Percentiles rank a stretch among this genome's conserved stretches.
phyloP scores from a whole-genome alignment of 179 eudicot genomes.

The Carnegiea gigantea region DNA sequence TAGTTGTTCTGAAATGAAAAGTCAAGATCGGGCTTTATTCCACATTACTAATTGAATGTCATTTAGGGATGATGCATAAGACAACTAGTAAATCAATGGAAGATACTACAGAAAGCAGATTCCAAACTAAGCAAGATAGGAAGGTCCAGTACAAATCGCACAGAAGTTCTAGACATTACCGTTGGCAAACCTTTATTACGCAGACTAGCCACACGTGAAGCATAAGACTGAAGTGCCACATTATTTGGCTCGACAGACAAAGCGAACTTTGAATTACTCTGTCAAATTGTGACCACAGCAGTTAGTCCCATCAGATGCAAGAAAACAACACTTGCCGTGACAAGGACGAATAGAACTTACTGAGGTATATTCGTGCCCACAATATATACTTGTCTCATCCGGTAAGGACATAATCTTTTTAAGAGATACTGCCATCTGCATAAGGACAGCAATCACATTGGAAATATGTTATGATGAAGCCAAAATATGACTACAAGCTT shows the following conservation, averaged over 20 bases:
- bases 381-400: conserved; percentile 77
- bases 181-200: conserved; percentile 75
- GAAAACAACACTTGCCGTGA: not conserved
- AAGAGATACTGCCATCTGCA: conserved; percentile 79
- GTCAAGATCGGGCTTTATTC: not conserved
- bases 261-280: conserved; percentile 94
- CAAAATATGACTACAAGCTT: not conserved
- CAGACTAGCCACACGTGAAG: conserved; percentile 56
- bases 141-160: too few relatives aligned
- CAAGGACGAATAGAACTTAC: conserved; percentile 36
- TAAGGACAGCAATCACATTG: conserved; percentile 8
- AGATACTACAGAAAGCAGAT: not conserved
- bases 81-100: not conserved
- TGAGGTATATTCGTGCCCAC: conserved; percentile 93
- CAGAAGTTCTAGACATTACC: conserved; percentile 43
- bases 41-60: not conserved
- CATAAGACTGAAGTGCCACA: conserved; percentile 64
- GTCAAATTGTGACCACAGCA: conserved; percentile 28
- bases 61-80: not conserved
- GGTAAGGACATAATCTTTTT: conserved; percentile 67
- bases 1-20: not conserved
- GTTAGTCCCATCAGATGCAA: not conserved
- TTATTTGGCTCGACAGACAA: conserved; percentile 82
- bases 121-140: too few relatives aligned
- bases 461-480: not conserved